Evolutionary conservation across 371 early-diverging fungal species (phyloP).

Genomic region (Batrachochytrium dendrobatidis): DNA sequence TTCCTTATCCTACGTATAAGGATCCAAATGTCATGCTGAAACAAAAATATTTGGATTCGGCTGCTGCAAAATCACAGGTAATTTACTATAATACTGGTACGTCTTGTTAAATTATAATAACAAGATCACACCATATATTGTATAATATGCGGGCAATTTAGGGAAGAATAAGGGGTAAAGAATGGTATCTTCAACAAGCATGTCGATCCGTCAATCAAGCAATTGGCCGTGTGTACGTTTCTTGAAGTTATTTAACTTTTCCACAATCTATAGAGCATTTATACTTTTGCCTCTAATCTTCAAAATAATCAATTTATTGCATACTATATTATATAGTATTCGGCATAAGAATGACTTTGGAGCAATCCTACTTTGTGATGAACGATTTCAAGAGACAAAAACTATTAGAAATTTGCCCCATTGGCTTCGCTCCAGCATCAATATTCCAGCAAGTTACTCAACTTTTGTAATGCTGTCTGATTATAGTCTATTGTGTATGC

Average conservation of each 20-base stretch:
- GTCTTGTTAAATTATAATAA: not conserved
- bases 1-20: constrained; percentile 62
- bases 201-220: constrained; percentile 93
- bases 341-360: constrained; percentile 79
- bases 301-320: not conserved
- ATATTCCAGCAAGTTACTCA: constrained; percentile 8
- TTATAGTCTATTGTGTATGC: not conserved
- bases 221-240: constrained; percentile 62
- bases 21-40: constrained; percentile 60
- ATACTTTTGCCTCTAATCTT: not conserved
- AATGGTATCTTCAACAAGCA: constrained; percentile 86
- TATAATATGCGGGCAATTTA: not conserved
- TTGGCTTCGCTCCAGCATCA: constrained; percentile 17
- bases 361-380: constrained; percentile 46
- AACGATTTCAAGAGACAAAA: constrained; percentile 27
- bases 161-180: constrained; percentile 38
- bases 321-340: constrained; percentile 38
- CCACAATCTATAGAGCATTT: not conserved
- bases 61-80: constrained; percentile 9
- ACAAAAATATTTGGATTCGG: constrained; percentile 54
- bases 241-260: not conserved
- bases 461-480: no score
- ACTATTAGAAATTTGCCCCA: constrained; percentile 14
- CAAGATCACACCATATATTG: not conserved
- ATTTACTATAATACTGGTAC: not conserved